These are phyloP conservation scores for Gnetum montanum DNA, from an alignment of 75 land plant genomes.

Conservation along the genomic window DNA sequence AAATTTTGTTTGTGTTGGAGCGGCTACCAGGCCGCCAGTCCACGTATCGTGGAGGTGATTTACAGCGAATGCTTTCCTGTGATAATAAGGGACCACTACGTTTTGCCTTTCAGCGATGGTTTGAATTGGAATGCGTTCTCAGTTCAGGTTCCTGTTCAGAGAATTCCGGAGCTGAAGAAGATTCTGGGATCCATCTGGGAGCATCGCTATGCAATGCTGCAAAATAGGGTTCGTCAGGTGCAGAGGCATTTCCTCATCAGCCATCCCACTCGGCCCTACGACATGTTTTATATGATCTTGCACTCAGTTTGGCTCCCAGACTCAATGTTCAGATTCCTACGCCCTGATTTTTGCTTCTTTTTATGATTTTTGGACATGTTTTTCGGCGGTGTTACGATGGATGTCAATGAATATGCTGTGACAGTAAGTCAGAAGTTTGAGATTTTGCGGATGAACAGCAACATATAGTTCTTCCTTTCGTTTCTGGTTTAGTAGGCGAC, in stretches of 20 bases:
- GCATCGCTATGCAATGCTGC: constrained; percentile 26
- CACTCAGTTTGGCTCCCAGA: constrained; percentile 61
- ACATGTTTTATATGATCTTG: constrained; percentile 58
- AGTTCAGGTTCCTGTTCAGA: constrained; percentile 17
- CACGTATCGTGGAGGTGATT: constrained; percentile 58
- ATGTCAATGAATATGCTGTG: too few relatives aligned
- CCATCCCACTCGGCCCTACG: constrained; percentile 38
- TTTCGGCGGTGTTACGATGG: too few relatives aligned
- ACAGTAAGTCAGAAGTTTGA: too few relatives aligned
- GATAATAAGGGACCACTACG: constrained; percentile 39
- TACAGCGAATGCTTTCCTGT: constrained; percentile 58
- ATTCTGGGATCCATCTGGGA: constrained; percentile 32
- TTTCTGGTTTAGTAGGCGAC: too few relatives aligned
- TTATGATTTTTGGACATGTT: too few relatives aligned
- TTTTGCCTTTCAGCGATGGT: constrained; percentile 57
- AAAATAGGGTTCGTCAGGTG: constrained; percentile 23
- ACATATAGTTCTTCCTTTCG: too few relatives aligned
- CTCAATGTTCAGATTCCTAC: constrained; percentile 36
- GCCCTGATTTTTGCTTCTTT: too few relatives aligned
- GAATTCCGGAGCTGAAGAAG: constrained; percentile 28
- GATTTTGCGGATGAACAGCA: too few relatives aligned
- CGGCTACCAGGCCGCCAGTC: constrained; percentile 65
- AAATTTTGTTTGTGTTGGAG: constrained; percentile 57
- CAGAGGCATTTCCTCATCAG: constrained; percentile 37
- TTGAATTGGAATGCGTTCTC: constrained; percentile 51